Evolutionary conservation across 345 rosid genomes (phyloP), one percentile per base, ranked within the genome.

Genomic region (Kernera saxatilis): DNA sequence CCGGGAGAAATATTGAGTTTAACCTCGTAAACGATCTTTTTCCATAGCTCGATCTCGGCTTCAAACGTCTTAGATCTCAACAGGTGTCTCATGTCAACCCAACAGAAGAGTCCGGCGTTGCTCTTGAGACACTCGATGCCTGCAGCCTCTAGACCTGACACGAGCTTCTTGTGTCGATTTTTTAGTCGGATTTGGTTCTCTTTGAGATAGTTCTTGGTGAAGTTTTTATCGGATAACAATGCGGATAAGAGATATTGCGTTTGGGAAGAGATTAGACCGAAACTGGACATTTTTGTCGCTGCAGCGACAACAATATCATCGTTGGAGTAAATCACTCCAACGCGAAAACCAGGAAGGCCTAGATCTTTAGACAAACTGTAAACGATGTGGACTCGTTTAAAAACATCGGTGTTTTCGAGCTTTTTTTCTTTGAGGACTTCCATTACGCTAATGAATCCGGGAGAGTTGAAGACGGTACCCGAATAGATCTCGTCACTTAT

Each of bases 291-390:
- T 78, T 89, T 89, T 19, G 91, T 89, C 36, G 96, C 93, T 0
- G 96, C 83, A 0, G 86, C 85, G 25, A 89, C 86, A 54, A 89
- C 89, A 68, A 54, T 67, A 56, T 82, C 81, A 70, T 89, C 88
- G 76, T 87, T 87, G 76, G 96, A 87, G 77, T 89, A 84, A 66
- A 89, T 82, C 57, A 88, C 93, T 49, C 91, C 96, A 64, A 89
- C 93, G 65, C 96, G 87, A 83, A 89, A 89, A 73, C 96, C 96
- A 58, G 96, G 93, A 1, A 89, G 93, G 27, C 96, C 96, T 30
- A 89, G 84, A 78, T 89, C 96, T 57, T 89, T 89, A 3, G 96
- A 89, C 51, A 89, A 87, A 49, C 93, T 87, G 36, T 85, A 87
- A 23, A 89, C 93, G 61, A 85, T 58, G 68, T 89, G 96, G 70